Evolutionary conservation across 2,329 filamentous ascomycete genomes (phyloP).

Genomic region (Xylariaceae sp.): DNA sequence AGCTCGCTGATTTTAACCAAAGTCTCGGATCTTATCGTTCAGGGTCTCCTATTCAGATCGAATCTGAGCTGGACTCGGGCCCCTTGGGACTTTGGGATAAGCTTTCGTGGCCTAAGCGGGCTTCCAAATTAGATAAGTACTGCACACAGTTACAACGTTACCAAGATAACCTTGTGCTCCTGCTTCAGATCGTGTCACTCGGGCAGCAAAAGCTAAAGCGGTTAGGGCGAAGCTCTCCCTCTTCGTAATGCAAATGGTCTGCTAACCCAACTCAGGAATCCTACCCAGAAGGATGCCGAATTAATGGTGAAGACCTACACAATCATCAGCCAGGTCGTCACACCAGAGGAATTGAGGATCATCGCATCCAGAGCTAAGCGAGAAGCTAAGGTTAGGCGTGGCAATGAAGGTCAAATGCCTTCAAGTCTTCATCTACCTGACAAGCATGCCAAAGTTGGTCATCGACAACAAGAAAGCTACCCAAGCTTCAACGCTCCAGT

Average conservation of each 20-base stretch:
- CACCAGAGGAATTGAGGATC: background rate
- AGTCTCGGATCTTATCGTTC: background rate
- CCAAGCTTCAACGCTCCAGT: no score
- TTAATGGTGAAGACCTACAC: constrained; percentile 8
- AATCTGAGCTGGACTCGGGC: background rate
- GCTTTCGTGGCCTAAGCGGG: constrained; percentile 5
- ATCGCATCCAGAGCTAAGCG: constrained; percentile 4
- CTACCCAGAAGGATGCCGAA: background rate
- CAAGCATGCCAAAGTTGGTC: background rate
- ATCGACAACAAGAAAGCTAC: no score
- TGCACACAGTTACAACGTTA: constrained; percentile 9
- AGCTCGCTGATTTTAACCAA: constrained; percentile 2
- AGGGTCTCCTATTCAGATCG: background rate
- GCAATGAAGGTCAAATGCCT: background rate
- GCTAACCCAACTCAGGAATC: constrained; percentile 4
- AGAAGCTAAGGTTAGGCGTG: constrained; percentile 1
- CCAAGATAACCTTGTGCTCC: constrained; percentile 1
- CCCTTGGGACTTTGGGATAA: background rate
- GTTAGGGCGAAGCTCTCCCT: background rate
- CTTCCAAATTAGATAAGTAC: constrained; percentile 16
- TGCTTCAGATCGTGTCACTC: constrained; percentile 14
- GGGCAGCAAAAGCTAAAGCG: constrained; percentile 1
- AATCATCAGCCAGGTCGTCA: constrained; percentile 10
- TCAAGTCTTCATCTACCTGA: background rate
- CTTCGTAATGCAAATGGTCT: background rate